A percentile compares a stretch with the other conserved stretches of the same genome.
These are phyloP conservation scores for Globisporangium uncinulatum DNA, from an alignment of 352 stramenopile genomes.

Conservation along the genomic window DNA sequence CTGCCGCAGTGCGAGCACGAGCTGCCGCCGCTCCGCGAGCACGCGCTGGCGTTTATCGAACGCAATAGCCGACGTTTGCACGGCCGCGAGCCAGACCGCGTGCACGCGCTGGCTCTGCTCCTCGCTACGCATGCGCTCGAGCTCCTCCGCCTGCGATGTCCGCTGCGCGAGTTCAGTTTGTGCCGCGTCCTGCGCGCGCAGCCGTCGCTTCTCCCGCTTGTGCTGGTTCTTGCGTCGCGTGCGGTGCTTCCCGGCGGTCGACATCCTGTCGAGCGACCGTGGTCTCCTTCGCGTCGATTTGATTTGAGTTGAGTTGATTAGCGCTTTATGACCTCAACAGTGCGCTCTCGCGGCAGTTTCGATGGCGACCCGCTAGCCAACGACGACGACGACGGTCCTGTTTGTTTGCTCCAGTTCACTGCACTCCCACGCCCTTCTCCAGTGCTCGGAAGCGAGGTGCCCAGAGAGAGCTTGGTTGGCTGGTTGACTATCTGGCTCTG, in stretches of 20 bases:
- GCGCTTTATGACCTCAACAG: too few relatives aligned
- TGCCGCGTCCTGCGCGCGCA: background rate
- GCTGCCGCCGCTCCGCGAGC: slow-evolving; percentile 36
- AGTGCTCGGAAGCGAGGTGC: too few relatives aligned
- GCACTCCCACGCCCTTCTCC: too few relatives aligned
- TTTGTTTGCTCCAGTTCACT: too few relatives aligned
- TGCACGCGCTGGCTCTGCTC: slow-evolving; percentile 51
- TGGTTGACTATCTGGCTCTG: background rate
- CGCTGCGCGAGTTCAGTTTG: slow-evolving; percentile 28
- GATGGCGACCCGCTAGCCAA: too few relatives aligned
- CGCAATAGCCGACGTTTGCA: slow-evolving; percentile 22
- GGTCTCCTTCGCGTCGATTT: background rate
- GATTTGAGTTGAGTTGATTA: background rate
- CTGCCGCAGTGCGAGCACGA: slow-evolving; percentile 56
- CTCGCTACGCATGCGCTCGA: slow-evolving; percentile 50
- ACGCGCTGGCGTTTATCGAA: slow-evolving; percentile 50
- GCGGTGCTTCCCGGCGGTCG: slow-evolving; percentile 19
- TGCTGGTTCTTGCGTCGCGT: slow-evolving; percentile 75
- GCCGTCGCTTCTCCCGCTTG: slow-evolving; percentile 64
- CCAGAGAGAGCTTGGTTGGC: background rate
- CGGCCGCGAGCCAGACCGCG: slow-evolving; percentile 41
- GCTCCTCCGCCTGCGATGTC: slow-evolving; percentile 40
- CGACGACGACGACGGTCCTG: too few relatives aligned
- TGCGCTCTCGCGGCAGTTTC: too few relatives aligned
- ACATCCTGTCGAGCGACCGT: too few relatives aligned